Percentiles rank a stretch among this genome's conserved stretches.
phyloP scores from a whole-genome alignment of 1,284 basidiomycete genomes.

The Ganoderma lingzhi region DNA sequence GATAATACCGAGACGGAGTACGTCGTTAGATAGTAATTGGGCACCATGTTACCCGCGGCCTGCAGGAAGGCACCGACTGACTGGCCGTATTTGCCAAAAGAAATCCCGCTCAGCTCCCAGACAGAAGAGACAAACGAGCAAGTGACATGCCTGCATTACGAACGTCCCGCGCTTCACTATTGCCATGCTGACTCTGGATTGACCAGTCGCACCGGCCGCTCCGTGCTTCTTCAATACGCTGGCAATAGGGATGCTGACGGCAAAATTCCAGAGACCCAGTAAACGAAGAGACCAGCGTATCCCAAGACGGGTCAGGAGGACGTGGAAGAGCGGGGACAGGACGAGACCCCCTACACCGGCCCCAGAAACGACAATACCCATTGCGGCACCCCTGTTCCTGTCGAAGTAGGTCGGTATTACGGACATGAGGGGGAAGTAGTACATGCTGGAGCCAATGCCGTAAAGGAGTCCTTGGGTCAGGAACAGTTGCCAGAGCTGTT shows the following conservation, averaged over 20 bases:
- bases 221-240: slow-evolving; percentile 41
- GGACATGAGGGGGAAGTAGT: slow-evolving; percentile 51
- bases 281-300: slow-evolving; percentile 48
- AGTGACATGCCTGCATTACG: slow-evolving; percentile 47
- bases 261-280: slow-evolving; percentile 51
- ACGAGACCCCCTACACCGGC: slow-evolving; percentile 53
- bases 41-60: slow-evolving; percentile 55
- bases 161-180: slow-evolving; percentile 52
- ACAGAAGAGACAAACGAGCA: neutral
- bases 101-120: neutral
- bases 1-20: slow-evolving; percentile 51
- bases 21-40: slow-evolving; percentile 52
- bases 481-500: slow-evolving; percentile 54
- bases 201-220: slow-evolving; percentile 32
- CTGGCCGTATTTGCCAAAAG: slow-evolving; percentile 32
- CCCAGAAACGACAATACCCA: slow-evolving; percentile 53
- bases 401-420: slow-evolving; percentile 55
- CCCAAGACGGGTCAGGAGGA: slow-evolving; percentile 46
- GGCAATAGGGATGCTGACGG: slow-evolving; percentile 48
- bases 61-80: slow-evolving; percentile 52
- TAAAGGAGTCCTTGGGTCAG: slow-evolving; percentile 51
- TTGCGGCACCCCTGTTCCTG: slow-evolving; percentile 53
- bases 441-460: slow-evolving; percentile 52
- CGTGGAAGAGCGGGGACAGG: slow-evolving; percentile 52
- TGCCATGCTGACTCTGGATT: slow-evolving; percentile 44